phyloP scores from a whole-genome alignment of 1,284 basidiomycete species.

The Pseudozyma pruni region DNA sequence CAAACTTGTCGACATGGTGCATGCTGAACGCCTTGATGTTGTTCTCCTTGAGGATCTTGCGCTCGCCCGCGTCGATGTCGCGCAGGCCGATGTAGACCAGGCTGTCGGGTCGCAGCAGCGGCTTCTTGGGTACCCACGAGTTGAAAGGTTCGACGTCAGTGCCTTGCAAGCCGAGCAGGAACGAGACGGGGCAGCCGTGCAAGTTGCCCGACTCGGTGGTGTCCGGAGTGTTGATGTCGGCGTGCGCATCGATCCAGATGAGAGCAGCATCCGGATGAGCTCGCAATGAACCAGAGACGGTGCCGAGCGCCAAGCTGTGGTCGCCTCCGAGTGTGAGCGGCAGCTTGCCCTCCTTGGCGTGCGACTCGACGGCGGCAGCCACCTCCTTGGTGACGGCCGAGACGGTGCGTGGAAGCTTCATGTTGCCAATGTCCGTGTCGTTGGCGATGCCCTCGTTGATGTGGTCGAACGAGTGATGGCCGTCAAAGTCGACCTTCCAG shows the following conservation, averaged over 20 bases:
- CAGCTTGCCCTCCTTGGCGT: conserved; percentile 81
- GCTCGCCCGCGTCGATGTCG: conserved; percentile 91
- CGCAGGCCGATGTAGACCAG: conserved; percentile 95
- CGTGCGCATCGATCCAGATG: conserved; percentile 79
- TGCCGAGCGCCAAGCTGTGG: conserved; percentile 78
- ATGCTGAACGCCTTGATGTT: conserved; percentile 94
- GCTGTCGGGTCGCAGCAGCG: conserved; percentile 74
- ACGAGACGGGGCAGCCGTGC: conserved; percentile 97
- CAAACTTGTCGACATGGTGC: conserved; percentile 97
- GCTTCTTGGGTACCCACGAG: conserved; percentile 61
- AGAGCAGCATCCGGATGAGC: conserved; percentile 77
- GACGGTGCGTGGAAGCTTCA: conserved; percentile 61
- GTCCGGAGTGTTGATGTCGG: conserved; percentile 92
- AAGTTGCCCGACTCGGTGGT: conserved; percentile 90
- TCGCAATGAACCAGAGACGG: conserved; percentile 69
- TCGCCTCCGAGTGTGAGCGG: conserved; percentile 96
- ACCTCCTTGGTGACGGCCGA: conserved; percentile 81
- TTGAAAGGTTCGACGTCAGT: conserved; percentile 64
- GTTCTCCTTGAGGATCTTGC: conserved; percentile 84
- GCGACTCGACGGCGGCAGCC: conserved; percentile 78
- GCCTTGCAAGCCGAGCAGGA: conserved; percentile 74
- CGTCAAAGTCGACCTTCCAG: conserved; percentile 88
- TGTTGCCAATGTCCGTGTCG: conserved; percentile 57
- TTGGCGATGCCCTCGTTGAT: conserved; percentile 70
- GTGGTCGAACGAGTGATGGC: conserved; percentile 87